Conservation (phyloP, 352 stramenopile species). For the Phytophthora parvispora region DNA sequence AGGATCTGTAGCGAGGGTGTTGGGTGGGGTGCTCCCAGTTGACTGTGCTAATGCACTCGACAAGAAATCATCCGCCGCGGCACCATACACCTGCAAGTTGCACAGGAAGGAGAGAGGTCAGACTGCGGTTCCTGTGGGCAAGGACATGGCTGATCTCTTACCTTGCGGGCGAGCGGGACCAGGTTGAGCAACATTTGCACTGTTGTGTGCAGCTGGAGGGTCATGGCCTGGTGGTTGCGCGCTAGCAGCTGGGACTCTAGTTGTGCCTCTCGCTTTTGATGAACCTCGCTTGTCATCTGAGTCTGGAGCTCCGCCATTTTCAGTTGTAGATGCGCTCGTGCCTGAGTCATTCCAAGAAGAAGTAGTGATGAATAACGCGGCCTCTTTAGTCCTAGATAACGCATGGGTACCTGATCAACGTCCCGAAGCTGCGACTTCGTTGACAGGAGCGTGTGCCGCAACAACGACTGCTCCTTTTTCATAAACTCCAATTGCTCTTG, state of each 20-base stretch:
- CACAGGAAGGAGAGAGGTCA: not conserved
- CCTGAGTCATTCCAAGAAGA: slow-evolving; percentile 7
- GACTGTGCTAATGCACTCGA: slow-evolving; percentile 63
- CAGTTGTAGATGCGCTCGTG: slow-evolving; percentile 25
- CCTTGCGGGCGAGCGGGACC: slow-evolving; percentile 69
- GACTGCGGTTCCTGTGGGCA: not conserved
- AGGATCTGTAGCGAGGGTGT: not conserved
- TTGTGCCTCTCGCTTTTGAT: slow-evolving; percentile 68
- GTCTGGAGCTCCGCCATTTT: slow-evolving; percentile 41
- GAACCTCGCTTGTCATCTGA: slow-evolving; percentile 44
- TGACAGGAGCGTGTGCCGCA: slow-evolving; percentile 54
- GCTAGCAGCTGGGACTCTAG: slow-evolving; percentile 65
- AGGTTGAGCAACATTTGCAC: slow-evolving; percentile 82
- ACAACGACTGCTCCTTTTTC: slow-evolving; percentile 62
- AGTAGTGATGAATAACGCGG: not conserved
- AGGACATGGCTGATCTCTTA: slow-evolving; percentile 5
- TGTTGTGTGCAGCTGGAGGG: slow-evolving; percentile 74
- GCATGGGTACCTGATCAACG: slow-evolving; percentile 46
- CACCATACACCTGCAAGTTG: slow-evolving; percentile 60
- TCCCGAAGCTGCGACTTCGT: slow-evolving; percentile 61
- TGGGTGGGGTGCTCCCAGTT: slow-evolving; percentile 26
- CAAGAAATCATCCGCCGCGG: slow-evolving; percentile 68
- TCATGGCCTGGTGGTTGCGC: slow-evolving; percentile 79
- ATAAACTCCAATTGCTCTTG: slow-evolving; percentile 77
- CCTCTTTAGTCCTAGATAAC: not conserved